Base-by-base conservation (phyloP, 2,329 filamentous ascomycete species). In the Talaromyces amestolkiae region DNA sequence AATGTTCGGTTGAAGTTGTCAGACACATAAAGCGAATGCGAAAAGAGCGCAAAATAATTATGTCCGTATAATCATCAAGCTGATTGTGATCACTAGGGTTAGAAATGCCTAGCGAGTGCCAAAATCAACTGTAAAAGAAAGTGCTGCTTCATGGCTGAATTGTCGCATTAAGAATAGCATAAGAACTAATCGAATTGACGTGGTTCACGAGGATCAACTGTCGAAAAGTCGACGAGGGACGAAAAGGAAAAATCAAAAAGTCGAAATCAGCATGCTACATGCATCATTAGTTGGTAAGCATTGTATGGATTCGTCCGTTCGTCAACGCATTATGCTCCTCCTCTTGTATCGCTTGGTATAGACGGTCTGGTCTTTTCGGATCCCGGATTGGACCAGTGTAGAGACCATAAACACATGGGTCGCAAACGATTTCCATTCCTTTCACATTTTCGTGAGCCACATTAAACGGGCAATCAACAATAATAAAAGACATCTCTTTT, bases 271-370 rank as follows among this genome's bases (percentile, higher is more conserved):
- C 58, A 65, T 65, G 35, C 45, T 41, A 27, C 49, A 65, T 62
- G 64, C 58, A 65, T 65, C 58, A 39, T 63, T 24, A 63, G 7
- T 63, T 24, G 17, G 41, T 53, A 63, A 56, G 61, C 37, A 56
- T 43, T 59, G 56, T 59, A 59, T 59, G 11, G 31, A 45, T 43
- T 54, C 49, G 39, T 63, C 37, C 47, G 45, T 63, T 56, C 31
- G 41, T 63, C 49, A 58, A 53, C 49, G 60, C 60, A 62, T 53
- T 62, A 62, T 62, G 47, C 60, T 62, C 43, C 59, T 53, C 45
- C 45, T 35, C 53, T 61, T 47, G 35, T 51, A 51, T 39, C 35
- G 35, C 33, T 24, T 49, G 45, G 51, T 33, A 31, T 56, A 56
- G 33, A 37, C 19, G 33, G n/a, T 37, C 10, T 56, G 7, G n/a